Conservation (phyloP, 1,139 yeast genomes). For the Saccharomyces hybrid region DNA sequence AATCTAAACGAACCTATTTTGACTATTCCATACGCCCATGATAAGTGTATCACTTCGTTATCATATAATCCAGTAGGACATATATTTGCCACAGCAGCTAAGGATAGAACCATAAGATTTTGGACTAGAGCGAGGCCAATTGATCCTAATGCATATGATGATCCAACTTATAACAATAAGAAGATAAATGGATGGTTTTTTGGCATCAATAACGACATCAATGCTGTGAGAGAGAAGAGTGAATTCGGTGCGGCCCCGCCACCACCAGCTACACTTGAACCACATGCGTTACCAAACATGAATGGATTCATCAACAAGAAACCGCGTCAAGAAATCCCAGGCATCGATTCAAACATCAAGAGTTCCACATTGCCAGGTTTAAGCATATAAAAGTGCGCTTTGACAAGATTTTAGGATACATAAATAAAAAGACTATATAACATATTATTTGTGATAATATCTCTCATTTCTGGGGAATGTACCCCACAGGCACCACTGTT, state of each 20-base stretch:
- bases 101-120: conserved; percentile 87
- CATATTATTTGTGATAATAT: conserved; percentile 24
- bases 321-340: not conserved
- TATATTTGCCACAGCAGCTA: conserved; percentile 83
- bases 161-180: conserved; percentile 69
- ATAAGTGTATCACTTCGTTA: conserved; percentile 80
- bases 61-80: conserved; percentile 96
- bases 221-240: conserved; percentile 39
- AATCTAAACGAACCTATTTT: conserved; percentile 47
- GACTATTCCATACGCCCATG: conserved; percentile 85
- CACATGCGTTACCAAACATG: conserved; percentile 1
- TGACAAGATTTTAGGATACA: not conserved
- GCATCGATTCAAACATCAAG: conserved; percentile 3
- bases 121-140: conserved; percentile 93
- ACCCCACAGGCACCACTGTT: conserved; percentile 35
- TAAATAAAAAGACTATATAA: not conserved
- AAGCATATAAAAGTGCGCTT: conserved; percentile 8
- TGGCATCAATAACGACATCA: conserved; percentile 57
- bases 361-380: conserved; percentile 13
- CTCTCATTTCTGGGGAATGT: conserved; percentile 34
- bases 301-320: not conserved
- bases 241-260: conserved; percentile 33
- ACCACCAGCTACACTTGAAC: conserved; percentile 5
- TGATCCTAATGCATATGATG: conserved; percentile 77
- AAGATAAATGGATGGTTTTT: conserved; percentile 70